These are phyloP conservation scores for Venturia effusa DNA, from an alignment of 2,329 filamentous ascomycete genomes.

Conservation along the genomic window DNA sequence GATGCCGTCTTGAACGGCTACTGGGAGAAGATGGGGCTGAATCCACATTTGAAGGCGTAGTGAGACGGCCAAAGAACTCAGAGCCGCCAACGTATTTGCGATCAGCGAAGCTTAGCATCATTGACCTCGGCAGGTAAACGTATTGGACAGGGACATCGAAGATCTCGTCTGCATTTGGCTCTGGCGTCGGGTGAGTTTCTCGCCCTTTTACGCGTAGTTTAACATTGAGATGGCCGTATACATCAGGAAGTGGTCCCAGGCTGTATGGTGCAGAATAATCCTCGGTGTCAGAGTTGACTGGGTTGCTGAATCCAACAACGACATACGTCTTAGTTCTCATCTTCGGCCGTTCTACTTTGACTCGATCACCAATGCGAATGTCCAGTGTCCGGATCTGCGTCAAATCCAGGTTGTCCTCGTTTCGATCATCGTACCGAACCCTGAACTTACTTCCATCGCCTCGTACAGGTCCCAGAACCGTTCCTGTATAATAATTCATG, in stretches of 20 bases:
- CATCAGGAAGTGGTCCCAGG: slow-evolving; percentile 29
- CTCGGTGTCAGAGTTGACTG: slow-evolving; percentile 14
- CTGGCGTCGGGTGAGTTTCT: slow-evolving; percentile 23
- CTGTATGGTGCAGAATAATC: slow-evolving; percentile 14
- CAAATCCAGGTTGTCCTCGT: slow-evolving; percentile 26
- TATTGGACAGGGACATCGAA: slow-evolving; percentile 29
- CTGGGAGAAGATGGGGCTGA: slow-evolving; percentile 36
- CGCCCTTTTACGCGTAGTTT: slow-evolving; percentile 30
- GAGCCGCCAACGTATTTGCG: slow-evolving; percentile 23
- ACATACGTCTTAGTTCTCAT: slow-evolving; percentile 35
- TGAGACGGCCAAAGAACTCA: slow-evolving; percentile 3
- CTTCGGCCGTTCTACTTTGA: slow-evolving; percentile 35
- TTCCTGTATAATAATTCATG: slow-evolving; percentile 48
- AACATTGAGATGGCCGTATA: slow-evolving; percentile 29
- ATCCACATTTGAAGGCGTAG: slow-evolving; percentile 14
- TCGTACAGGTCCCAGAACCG: slow-evolving; percentile 38
- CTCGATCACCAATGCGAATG: slow-evolving; percentile 32
- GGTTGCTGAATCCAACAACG: slow-evolving; percentile 32
- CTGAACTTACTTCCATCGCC: slow-evolving; percentile 30
- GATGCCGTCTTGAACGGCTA: slow-evolving; percentile 36
- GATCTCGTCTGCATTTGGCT: slow-evolving; percentile 15
- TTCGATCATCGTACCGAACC: slow-evolving; percentile 38
- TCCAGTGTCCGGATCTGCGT: slow-evolving; percentile 31
- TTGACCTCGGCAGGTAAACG: slow-evolving; percentile 33
- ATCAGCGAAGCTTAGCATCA: slow-evolving; percentile 31